Base-by-base conservation (phyloP, 441 rosid species). In the Adansonia gregorii region DNA sequence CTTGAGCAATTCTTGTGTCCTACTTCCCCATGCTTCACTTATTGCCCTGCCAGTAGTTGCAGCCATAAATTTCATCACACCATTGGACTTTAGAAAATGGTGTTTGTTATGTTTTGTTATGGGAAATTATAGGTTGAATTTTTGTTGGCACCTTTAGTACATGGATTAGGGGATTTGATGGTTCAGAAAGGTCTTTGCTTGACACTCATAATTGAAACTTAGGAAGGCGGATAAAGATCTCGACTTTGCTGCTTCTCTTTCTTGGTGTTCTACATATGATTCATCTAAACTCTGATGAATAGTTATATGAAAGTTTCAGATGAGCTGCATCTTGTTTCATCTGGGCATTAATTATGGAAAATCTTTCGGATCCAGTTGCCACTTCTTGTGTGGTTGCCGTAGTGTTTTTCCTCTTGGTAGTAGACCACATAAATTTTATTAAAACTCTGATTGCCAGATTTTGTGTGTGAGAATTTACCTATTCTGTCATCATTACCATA, bases 91-190 rank as follows among this genome's bases (percentile, higher is more conserved):
- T 67, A 9, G 52, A 67, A 67, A 54, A 9, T 67, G 35, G 12
- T 19, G 54, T 45, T 67, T n/a, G 10, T 19, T 45, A 45, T 19
- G 3, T 66, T 67, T 45, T 67, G 31, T 67, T 67, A 45, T 67
- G 72, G 51, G 54, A 45, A 19, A 41, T 66, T 43, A 66, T n/a
- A 41, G 51, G 8, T 43, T 43, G 71, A 66, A 27, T 52, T 52
- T 52, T 1, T 52, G 17, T 59, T 59, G 35, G 31, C 65, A 22
- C 6, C 35, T 59, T 56, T 59, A 59, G 4, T 8, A 10, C 24
- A 59, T 59, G 65, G 39, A 56, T 65, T n/a, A 35, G 71, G 52
- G 71, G 71, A 66, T 43, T 8, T 66, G 52, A 43, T 43, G 52
- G 8, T 66, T 66, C 51, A 45, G n/a, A 46, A 67, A 67, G 31